phyloP scores from a whole-genome alignment of 192 early-diverging fungal genomes.

The Anaeromyces robustus region DNA sequence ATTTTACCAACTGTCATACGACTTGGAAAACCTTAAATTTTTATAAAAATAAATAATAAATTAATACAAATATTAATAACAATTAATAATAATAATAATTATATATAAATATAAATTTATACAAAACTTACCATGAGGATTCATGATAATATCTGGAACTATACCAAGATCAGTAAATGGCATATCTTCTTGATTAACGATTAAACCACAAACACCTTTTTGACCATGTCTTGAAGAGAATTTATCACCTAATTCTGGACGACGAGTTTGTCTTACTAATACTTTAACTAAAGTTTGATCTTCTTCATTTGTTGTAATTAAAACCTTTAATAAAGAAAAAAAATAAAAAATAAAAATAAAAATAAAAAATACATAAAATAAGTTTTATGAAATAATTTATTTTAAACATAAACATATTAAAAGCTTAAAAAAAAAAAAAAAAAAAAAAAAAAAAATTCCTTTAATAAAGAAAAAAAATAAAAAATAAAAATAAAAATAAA shows the following conservation, averaged over 20 bases:
- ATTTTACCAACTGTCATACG: slow-evolving; percentile 99
- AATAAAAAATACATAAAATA: slow-evolving; percentile 1
- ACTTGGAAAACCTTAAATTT: slow-evolving; percentile 57
- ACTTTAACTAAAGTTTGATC: slow-evolving; percentile 87
- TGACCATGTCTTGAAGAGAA: slow-evolving; percentile 96
- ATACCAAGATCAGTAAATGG: slow-evolving; percentile 85
- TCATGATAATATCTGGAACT: slow-evolving; percentile 95
- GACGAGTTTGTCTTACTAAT: slow-evolving; percentile 75
- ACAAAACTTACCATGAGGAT: slow-evolving; percentile 61
- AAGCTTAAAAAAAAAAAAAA: too few relatives aligned
- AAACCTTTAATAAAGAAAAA: too few relatives aligned
- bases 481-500: too few relatives aligned
- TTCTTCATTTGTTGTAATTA: slow-evolving; percentile 81
- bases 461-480: too few relatives aligned
- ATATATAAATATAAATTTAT: not conserved
- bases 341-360: not conserved
- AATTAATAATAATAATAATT: too few relatives aligned
- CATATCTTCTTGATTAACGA: slow-evolving; percentile 95
- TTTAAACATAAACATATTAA: too few relatives aligned
- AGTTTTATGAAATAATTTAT: too few relatives aligned
- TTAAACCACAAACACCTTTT: slow-evolving; percentile 92
- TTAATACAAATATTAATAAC: too few relatives aligned
- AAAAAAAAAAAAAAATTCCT: too few relatives aligned
- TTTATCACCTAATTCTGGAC: slow-evolving; percentile 95
- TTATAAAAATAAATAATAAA: too few relatives aligned